phyloP scores from a whole-genome alignment of 371 early-diverging fungal species.

The Fennellomyces sp. region DNA sequence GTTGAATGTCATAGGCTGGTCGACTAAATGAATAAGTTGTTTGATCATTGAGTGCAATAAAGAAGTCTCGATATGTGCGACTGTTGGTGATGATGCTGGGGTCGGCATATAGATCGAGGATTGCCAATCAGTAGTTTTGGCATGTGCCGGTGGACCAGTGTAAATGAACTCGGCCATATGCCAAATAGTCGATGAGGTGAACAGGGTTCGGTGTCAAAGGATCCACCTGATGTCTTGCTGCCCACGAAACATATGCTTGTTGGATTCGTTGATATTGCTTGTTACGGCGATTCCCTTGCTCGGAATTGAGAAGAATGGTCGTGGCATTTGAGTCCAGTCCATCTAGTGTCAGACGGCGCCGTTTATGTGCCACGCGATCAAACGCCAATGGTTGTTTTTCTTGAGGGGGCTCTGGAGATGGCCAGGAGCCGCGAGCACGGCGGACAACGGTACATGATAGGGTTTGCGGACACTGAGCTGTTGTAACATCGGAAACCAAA shows the following conservation, averaged over 20 bases:
- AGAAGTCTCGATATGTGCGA: not conserved
- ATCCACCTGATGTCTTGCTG: not conserved
- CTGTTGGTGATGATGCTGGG: not conserved
- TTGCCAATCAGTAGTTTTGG: conserved; percentile 4
- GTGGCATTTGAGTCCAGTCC: not conserved
- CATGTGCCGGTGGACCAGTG: conserved; percentile 6
- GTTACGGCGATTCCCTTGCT: not conserved
- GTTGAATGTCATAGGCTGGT: conserved; percentile 5
- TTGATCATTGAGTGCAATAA: conserved; percentile 6
- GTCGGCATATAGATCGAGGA: conserved; percentile 4
- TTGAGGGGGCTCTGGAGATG: not conserved
- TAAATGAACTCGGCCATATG: not conserved
- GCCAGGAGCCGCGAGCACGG: conserved; percentile 1
- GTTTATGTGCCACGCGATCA: conserved; percentile 13
- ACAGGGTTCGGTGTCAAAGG: not conserved
- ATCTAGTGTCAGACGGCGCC: not conserved
- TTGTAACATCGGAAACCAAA: conserved; percentile 16
- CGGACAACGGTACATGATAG: not conserved
- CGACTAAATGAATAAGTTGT: conserved; percentile 3
- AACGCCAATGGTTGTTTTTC: conserved; percentile 6
- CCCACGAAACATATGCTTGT: not conserved
- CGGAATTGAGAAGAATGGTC: not conserved
- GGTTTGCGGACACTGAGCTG: not conserved
- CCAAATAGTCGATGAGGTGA: conserved; percentile 13
- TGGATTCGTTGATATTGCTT: not conserved